These are phyloP conservation scores for Epichloe uncinata DNA, from an alignment of 2,329 filamentous ascomycete genomes.

Conservation along the genomic window DNA sequence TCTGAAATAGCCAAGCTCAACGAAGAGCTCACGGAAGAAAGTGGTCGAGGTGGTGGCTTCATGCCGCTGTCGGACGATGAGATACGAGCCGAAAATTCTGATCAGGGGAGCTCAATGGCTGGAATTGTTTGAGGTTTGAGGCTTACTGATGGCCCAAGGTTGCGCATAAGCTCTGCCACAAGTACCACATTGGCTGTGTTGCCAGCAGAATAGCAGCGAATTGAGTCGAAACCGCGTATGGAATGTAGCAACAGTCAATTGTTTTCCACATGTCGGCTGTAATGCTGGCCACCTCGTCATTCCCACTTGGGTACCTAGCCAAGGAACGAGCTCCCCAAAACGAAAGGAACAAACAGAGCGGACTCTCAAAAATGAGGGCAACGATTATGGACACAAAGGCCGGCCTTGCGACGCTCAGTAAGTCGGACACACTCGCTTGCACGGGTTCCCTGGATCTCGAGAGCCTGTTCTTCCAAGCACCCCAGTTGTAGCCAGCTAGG, in stretches of 20 bases:
- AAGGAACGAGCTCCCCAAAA: conserved; percentile 42
- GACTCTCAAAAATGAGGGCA: conserved; percentile 45
- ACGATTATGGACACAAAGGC: conserved; percentile 39
- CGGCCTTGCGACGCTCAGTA: conserved; percentile 32
- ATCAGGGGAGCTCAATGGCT: too few species aligned
- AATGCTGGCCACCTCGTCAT: conserved; percentile 42
- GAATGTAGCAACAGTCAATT: conserved; percentile 55
- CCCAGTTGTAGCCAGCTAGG: conserved; percentile 44
- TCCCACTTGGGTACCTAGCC: conserved; percentile 47
- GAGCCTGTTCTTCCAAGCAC: conserved; percentile 26
- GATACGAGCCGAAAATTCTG: too few species aligned
- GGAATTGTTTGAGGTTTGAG: too few species aligned
- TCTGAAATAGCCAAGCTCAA: too few species aligned
- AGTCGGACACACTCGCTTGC: conserved; percentile 4
- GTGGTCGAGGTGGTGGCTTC: too few species aligned
- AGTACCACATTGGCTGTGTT: conserved; percentile 51
- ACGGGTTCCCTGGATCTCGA: conserved; percentile 12
- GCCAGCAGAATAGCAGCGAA: conserved; percentile 51
- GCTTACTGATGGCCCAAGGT: conserved; percentile 42
- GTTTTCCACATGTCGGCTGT: conserved; percentile 52
- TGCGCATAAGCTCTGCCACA: conserved; percentile 57
- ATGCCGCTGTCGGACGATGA: too few species aligned
- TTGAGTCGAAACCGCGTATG: conserved; percentile 53
- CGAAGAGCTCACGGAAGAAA: too few species aligned
- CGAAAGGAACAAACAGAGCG: conserved; percentile 49